These are phyloP conservation scores for Colletotrichum lini DNA, from an alignment of 2,329 filamentous ascomycete genomes.

Conservation along the genomic window DNA sequence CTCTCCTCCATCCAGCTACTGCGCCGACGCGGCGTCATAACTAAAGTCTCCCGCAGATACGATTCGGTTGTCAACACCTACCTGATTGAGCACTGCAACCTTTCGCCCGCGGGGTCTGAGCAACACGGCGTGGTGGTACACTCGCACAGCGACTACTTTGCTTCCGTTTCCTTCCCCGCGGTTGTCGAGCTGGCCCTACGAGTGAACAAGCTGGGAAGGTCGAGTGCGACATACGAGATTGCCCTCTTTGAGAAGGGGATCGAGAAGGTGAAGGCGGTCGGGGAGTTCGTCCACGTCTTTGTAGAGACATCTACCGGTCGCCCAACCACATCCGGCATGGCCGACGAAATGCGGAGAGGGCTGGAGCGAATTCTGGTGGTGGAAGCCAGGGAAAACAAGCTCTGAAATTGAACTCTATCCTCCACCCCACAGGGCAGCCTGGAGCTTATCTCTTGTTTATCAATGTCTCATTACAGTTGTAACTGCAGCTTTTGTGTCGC, in stretches of 20 bases:
- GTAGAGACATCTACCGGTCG: constrained; percentile 81
- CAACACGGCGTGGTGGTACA: constrained; percentile 90
- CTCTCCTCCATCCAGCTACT: constrained; percentile 7
- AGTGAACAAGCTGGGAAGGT: constrained; percentile 86
- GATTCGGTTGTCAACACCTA: constrained; percentile 94
- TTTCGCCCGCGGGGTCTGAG: constrained; percentile 77
- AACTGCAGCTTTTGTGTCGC: constrained; percentile 56
- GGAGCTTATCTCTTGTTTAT: constrained; percentile 17
- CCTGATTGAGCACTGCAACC: constrained; percentile 82
- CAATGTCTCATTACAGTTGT: constrained; percentile 46
- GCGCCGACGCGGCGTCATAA: neutral
- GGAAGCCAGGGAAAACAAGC: constrained; percentile 35
- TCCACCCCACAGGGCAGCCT: constrained; percentile 15
- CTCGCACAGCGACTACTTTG: constrained; percentile 88
- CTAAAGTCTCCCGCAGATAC: constrained; percentile 66
- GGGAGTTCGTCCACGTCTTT: constrained; percentile 90
- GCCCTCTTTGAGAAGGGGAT: constrained; percentile 85
- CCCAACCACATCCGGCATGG: constrained; percentile 78
- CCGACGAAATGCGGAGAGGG: constrained; percentile 68
- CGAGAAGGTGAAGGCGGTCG: constrained; percentile 84
- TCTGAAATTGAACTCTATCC: constrained; percentile 38
- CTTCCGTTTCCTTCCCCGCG: constrained; percentile 84
- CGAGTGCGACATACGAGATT: constrained; percentile 91
- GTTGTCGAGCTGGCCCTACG: constrained; percentile 85
- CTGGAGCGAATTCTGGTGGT: constrained; percentile 65